Conservation (phyloP, 495 filamentous ascomycete species). For the Beverwykella pulmonaria region DNA sequence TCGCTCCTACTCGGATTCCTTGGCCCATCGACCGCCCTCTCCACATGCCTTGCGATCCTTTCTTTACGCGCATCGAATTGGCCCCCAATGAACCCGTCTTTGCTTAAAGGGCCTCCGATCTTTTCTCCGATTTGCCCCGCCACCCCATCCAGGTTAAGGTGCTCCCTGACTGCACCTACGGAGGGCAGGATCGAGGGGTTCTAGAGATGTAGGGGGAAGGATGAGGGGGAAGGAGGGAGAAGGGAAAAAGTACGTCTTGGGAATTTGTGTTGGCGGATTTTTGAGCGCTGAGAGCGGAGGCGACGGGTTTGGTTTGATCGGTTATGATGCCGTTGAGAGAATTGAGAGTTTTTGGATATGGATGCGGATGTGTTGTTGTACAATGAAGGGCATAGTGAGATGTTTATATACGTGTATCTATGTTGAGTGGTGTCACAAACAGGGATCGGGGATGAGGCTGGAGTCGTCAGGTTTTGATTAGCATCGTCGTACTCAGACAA, state of each 20-base stretch:
- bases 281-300: conserved; percentile 1
- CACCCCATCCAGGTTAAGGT: conserved; percentile 32
- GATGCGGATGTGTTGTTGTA: background rate
- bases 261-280: conserved; percentile 2
- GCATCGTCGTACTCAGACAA: too few species aligned
- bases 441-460: background rate
- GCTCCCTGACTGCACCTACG: conserved; percentile 33
- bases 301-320: background rate
- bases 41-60: conserved; percentile 52
- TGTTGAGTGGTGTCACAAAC: too few species aligned
- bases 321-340: background rate
- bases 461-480: too few species aligned
- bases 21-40: conserved; percentile 39
- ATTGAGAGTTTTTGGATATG: background rate
- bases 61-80: conserved; percentile 55
- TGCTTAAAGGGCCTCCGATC: conserved; percentile 37
- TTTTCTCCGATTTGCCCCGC: conserved; percentile 32
- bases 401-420: too few species aligned
- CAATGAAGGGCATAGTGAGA: too few species aligned
- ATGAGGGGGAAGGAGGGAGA: background rate
- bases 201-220: background rate
- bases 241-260: background rate
- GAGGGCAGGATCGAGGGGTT: conserved; percentile 33
- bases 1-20: conserved; percentile 14
- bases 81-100: conserved; percentile 52